Evolutionary conservation across 495 filamentous ascomycete species (phyloP).

Genomic region (Tuber indicum): DNA sequence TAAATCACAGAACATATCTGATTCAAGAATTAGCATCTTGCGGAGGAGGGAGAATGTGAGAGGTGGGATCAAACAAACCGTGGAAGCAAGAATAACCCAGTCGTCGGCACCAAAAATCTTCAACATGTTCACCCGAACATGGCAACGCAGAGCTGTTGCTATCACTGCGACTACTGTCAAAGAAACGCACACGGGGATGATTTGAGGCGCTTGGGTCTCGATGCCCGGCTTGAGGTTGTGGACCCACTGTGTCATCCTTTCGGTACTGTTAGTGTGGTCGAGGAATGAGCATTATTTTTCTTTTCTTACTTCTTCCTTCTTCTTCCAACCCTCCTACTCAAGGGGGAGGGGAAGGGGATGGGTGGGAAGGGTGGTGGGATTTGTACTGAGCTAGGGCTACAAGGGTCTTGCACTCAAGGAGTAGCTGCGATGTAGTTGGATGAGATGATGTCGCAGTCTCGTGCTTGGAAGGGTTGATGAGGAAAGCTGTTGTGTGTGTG

Average conservation of each 20-base stretch:
- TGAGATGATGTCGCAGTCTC: neutral
- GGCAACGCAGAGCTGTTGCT: constrained; percentile 44
- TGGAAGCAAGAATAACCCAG: constrained; percentile 48
- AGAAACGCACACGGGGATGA: constrained; percentile 47
- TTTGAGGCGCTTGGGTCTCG: constrained; percentile 45
- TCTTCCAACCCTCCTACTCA: neutral
- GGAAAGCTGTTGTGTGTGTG: neutral
- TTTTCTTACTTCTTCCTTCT: constrained; percentile 4
- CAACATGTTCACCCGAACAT: constrained; percentile 42
- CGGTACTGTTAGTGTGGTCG: constrained; percentile 6
- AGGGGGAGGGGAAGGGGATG: constrained; percentile 14
- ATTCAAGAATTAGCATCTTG: neutral
- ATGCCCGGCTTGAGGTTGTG: constrained; percentile 46
- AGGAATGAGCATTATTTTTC: neutral
- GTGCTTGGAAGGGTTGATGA: neutral
- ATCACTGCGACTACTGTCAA: constrained; percentile 45
- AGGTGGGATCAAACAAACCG: constrained; percentile 38
- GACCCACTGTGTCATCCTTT: constrained; percentile 46
- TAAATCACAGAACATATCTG: constrained; percentile 48
- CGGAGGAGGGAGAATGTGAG: neutral
- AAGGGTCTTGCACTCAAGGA: neutral
- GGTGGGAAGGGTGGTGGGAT: constrained; percentile 13
- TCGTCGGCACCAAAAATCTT: constrained; percentile 47
- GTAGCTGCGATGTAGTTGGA: neutral
- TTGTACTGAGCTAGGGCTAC: neutral